Conservation (phyloP, 2,329 filamentous ascomycete genomes). For the Exserohilum turcica region DNA sequence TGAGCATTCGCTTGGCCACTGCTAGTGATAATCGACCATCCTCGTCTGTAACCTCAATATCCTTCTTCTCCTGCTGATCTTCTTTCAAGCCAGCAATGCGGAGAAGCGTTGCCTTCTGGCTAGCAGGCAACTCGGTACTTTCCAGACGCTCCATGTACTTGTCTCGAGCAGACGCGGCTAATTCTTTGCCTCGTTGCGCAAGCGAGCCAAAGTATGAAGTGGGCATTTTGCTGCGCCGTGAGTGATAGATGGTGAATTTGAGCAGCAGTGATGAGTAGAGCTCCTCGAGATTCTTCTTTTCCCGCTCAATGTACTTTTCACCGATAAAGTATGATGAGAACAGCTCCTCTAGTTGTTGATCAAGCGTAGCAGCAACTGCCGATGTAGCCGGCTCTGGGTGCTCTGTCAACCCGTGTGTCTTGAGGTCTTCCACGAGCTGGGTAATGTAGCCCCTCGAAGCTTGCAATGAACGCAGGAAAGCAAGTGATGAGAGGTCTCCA, state of each 20-base stretch:
- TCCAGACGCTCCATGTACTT: conserved; percentile 89
- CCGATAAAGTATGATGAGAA: conserved; percentile 70
- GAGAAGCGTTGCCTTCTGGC: conserved; percentile 88
- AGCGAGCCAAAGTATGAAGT: conserved; percentile 92
- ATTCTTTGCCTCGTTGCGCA: conserved; percentile 85
- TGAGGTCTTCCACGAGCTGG: conserved; percentile 86
- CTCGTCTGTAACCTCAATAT: conserved; percentile 88
- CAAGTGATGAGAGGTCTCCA: conserved; percentile 85
- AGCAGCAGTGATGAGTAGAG: conserved; percentile 90
- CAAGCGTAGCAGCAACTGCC: conserved; percentile 73
- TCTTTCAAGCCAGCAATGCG: conserved; percentile 82
- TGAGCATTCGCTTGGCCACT: conserved; percentile 97
- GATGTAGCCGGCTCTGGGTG: conserved; percentile 90
- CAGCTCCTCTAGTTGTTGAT: conserved; percentile 70
- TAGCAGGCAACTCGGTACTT: conserved; percentile 82
- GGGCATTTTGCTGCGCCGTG: conserved; percentile 81
- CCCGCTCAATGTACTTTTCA: conserved; percentile 68
- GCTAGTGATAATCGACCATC: conserved; percentile 81
- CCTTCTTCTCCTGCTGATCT: conserved; percentile 75
- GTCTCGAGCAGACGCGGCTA: conserved; percentile 86
- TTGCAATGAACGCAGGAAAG: conserved; percentile 88
- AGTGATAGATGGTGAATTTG: conserved; percentile 96
- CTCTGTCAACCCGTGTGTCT: conserved; percentile 91
- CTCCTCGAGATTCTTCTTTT: conserved; percentile 73
- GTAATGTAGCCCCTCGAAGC: conserved; percentile 89